These are phyloP conservation scores for Ceriops decandra DNA, from an alignment of 345 rosid genomes.

Conservation along the genomic window DNA sequence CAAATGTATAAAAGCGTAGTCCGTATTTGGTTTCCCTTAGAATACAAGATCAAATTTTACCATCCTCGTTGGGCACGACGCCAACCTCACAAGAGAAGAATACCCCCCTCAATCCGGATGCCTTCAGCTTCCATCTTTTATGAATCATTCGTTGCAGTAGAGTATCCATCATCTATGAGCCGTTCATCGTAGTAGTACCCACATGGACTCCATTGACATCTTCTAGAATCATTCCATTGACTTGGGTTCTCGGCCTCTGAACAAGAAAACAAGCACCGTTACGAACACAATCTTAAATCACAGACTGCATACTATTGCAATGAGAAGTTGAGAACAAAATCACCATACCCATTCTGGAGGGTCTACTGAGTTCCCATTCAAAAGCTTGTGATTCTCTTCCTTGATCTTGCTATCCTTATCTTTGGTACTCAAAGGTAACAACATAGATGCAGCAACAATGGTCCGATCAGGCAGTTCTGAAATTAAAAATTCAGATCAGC, in stretches of 20 bases:
- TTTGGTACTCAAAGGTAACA: conserved; percentile 60
- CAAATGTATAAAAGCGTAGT: not conserved
- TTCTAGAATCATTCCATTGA: conserved; percentile 72
- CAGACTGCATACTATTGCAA: not conserved
- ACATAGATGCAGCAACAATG: conserved; percentile 39
- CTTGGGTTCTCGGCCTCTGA: conserved; percentile 76
- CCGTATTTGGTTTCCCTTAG: conserved; percentile 12
- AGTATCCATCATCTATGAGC: conserved; percentile 48
- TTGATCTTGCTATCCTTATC: conserved; percentile 65
- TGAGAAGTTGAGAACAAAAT: not conserved
- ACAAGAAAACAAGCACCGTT: conserved; percentile 8
- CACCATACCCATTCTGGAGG: conserved; percentile 82
- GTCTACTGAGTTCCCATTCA: conserved; percentile 79
- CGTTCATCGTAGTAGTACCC: conserved; percentile 57
- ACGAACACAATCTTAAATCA: not conserved
- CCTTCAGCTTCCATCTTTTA: not conserved
- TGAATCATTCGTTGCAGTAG: not conserved
- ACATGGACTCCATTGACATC: conserved; percentile 56
- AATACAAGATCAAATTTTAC: conserved; percentile 14
- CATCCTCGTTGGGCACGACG: not conserved
- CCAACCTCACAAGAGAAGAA: not conserved
- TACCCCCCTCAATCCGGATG: not conserved
- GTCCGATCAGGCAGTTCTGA: conserved; percentile 88
- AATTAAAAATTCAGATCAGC: conserved; percentile 23
- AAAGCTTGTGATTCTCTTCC: conserved; percentile 93